Evolutionary conservation across 345 rosid species (phyloP).

Genomic region (Kandelia obovata): DNA sequence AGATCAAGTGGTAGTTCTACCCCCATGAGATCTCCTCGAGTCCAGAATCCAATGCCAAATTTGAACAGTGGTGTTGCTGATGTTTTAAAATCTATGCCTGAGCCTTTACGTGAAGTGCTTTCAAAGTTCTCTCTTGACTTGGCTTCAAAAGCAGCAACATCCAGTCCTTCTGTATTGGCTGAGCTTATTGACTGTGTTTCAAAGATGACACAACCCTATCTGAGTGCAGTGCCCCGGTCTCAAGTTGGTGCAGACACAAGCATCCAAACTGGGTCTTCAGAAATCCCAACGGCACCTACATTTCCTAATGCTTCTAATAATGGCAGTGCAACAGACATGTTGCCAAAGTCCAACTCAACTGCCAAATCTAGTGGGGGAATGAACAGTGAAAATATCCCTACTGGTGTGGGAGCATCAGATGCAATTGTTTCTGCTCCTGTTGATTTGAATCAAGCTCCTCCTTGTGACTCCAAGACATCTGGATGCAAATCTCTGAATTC

Average conservation of each 20-base stretch:
- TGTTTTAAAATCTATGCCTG: constrained; percentile 56
- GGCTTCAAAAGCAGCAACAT: constrained; percentile 47
- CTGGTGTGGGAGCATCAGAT: constrained; percentile 11
- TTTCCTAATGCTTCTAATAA: constrained; percentile 20
- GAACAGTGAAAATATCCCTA: constrained; percentile 10
- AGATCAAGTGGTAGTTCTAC: constrained; percentile 56
- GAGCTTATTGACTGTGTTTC: constrained; percentile 41
- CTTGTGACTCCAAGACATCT: constrained; percentile 19
- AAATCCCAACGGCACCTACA: constrained; percentile 18
- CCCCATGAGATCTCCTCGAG: constrained; percentile 42
- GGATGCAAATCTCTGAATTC: constrained; percentile 1
- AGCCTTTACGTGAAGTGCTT: constrained; percentile 47
- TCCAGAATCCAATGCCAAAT: constrained; percentile 35
- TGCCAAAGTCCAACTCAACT: constrained; percentile 17
- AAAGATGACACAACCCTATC: constrained; percentile 38
- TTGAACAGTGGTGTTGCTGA: constrained; percentile 45
- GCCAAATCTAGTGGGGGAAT: constrained; percentile 15
- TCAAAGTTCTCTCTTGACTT: constrained; percentile 54
- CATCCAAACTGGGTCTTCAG: constrained; percentile 16
- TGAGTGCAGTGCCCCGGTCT: constrained; percentile 15
- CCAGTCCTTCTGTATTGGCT: constrained; percentile 36
- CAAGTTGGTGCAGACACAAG: constrained; percentile 19
- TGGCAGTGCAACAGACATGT: constrained; percentile 7
- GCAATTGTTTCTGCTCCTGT: constrained; percentile 19
- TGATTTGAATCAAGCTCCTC: constrained; percentile 39